Evolutionary conservation across 2,329 filamentous ascomycete species (phyloP).

Genomic region (Stemphylium vesicarium): DNA sequence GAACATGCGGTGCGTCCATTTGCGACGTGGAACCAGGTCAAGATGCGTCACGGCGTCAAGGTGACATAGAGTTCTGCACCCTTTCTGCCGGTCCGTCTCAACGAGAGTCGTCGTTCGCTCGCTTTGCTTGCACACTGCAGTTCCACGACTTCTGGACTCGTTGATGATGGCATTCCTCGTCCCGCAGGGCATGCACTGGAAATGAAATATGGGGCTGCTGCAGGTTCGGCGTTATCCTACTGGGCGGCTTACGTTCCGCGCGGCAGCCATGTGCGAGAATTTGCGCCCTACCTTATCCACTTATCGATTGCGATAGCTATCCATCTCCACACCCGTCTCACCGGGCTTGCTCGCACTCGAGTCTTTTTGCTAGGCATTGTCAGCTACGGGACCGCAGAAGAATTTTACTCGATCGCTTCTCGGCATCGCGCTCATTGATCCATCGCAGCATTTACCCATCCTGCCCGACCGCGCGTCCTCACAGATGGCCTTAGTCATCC

Average conservation of each 20-base stretch:
- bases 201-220: constrained; percentile 43
- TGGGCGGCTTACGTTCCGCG: constrained; percentile 29
- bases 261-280: constrained; percentile 30
- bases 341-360: constrained; percentile 19
- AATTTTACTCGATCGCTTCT: constrained; percentile 28
- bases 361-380: constrained; percentile 11
- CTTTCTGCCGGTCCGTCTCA: constrained; percentile 18
- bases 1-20: constrained; percentile 30
- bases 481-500: constrained; percentile 1
- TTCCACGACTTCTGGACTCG: constrained; percentile 30
- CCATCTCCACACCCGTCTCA: constrained; percentile 31
- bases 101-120: constrained; percentile 24
- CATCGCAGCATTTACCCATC: constrained; percentile 4
- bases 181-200: constrained; percentile 35
- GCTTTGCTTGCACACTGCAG: constrained; percentile 20
- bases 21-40: constrained; percentile 25
- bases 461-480: constrained; percentile 23
- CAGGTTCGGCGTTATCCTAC: constrained; percentile 21
- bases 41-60: constrained; percentile 27
- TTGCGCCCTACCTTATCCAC: constrained; percentile 41
- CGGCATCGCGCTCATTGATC: constrained; percentile 14
- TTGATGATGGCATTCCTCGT: constrained; percentile 26
- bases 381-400: constrained; percentile 6
- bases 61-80: constrained; percentile 21
- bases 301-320: constrained; percentile 45